Conservation (phyloP, 1,284 basidiomycete genomes). For the Lignosus rhinocerotis region DNA sequence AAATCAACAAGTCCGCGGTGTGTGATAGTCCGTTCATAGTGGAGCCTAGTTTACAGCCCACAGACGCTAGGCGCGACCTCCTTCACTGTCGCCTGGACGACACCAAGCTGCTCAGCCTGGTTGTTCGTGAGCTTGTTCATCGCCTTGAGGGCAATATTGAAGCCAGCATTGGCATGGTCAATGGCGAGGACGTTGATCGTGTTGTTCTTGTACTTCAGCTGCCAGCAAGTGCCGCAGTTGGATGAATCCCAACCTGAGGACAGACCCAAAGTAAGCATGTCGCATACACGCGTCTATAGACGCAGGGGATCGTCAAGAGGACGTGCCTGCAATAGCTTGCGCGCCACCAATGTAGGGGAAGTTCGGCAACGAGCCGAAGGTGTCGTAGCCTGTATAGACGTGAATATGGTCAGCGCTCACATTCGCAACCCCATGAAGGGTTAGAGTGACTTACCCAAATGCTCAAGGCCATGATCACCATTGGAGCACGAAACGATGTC, state of each 20-base stretch:
- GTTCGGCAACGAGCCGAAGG: constrained; percentile 45
- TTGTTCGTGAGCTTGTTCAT: constrained; percentile 45
- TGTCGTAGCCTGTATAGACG: constrained; percentile 42
- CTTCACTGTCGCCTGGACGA: constrained; percentile 36
- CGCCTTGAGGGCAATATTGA: constrained; percentile 42
- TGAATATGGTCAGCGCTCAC: constrained; percentile 27
- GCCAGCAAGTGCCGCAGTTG: constrained; percentile 48
- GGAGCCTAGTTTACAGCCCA: constrained; percentile 36
- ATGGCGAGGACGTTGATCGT: constrained; percentile 44
- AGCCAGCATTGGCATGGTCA: constrained; percentile 39
- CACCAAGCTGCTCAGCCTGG: constrained; percentile 39
- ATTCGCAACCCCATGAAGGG: constrained; percentile 34
- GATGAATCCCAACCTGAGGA: constrained; percentile 40
- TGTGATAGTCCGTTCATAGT: neutral
- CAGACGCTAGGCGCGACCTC: constrained; percentile 39
- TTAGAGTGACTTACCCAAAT: constrained; percentile 39
- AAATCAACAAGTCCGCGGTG: neutral
- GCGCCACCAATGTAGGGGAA: constrained; percentile 53
- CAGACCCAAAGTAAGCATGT: neutral
- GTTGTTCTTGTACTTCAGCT: constrained; percentile 39
- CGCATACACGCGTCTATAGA: neutral
- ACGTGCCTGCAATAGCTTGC: constrained; percentile 40
- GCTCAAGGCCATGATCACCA: constrained; percentile 48
- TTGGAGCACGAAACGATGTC: constrained; percentile 49
- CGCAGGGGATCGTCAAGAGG: constrained; percentile 15